Conservation (phyloP, 139 green algal species). For the Micromonas commoda region DNA sequence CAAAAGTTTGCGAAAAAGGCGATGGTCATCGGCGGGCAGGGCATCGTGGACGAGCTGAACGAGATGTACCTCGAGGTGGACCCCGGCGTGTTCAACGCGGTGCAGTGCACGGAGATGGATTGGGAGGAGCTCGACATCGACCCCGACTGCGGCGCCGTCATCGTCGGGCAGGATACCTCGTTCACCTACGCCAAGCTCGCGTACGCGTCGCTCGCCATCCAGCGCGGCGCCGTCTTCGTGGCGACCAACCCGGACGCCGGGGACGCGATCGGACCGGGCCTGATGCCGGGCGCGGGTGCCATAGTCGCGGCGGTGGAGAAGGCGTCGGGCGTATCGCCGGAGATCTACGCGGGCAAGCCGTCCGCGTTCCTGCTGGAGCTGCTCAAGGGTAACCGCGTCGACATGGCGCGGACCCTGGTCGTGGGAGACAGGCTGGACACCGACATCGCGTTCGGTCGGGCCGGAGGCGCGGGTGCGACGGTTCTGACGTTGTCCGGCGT, state of each 20-base stretch:
- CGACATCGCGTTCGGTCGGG: constrained; percentile 22
- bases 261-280: background rate
- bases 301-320: constrained; percentile 22
- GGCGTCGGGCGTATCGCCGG: background rate
- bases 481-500: constrained; percentile 10
- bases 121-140: constrained; percentile 17
- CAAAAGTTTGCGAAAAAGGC: constrained; percentile 5
- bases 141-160: background rate
- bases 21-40: constrained; percentile 10
- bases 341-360: constrained; percentile 25
- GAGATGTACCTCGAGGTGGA: constrained; percentile 6
- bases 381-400: background rate
- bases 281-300: constrained; percentile 25
- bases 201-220: constrained; percentile 19
- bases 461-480: background rate
- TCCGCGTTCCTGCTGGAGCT: constrained; percentile 25
- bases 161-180: constrained; percentile 8
- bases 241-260: constrained; percentile 25
- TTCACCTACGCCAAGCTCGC: constrained; percentile 25
- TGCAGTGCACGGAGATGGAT: background rate
- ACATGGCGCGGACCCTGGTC: constrained; percentile 15
- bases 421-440: constrained; percentile 31
- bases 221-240: constrained; percentile 8
- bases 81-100: background rate
- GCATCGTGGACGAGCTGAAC: constrained; percentile 3